Base-by-base conservation (phyloP, 345 rosid genomes). In the Barbarea vulgaris region DNA sequence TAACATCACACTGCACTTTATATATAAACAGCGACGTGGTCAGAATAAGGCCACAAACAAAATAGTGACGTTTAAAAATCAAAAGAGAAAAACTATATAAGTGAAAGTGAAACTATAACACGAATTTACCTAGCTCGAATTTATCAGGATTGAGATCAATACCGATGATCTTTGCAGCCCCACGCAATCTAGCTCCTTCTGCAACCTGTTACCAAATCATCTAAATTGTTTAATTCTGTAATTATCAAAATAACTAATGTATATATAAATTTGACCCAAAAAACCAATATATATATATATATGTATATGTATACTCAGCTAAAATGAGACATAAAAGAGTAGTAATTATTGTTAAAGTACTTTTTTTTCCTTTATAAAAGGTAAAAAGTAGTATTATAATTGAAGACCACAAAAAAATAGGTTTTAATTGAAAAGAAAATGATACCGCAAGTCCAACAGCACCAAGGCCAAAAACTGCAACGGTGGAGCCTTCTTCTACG, bases 391-490 rank as follows among this genome's bases (percentile, higher is more conserved):
- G 9, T 15, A 15, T 6, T 14, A 44, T 2, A 44, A 15, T 14
- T 44, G 0, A 0, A 7, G 12, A 28, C 44, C 44, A 12, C 15
- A 33, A 3, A 39, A 37, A 39, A 39, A 12, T 3, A 36, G 44
- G 12, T 3, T 9, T 6, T 18, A 33, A 18, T 6, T 34, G 28
- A 60, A 48, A 27, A 39, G 1, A 34, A 74, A 66, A 18, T 4
- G 28, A n/a, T 83, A 87, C 97, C 84, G 93, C 87, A 30, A 91
- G 89, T n/a, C 96, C 96, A 31, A 89, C 87, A 14, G 83, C 83
- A 53, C 96, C 93, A 13, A 89, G 86, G 11, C 97, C 93, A 62
- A 91, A 89, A 15, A 91, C 81, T 25, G 89, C 93, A 3, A 89
- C 83, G 0, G 87, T 84, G 24, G 93, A 88, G 18, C 87, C 93